Evolutionary conservation across 495 filamentous ascomycete genomes (phyloP), one percentile per base, ranked within the genome.

Genomic region (Ramalina peruviana): DNA sequence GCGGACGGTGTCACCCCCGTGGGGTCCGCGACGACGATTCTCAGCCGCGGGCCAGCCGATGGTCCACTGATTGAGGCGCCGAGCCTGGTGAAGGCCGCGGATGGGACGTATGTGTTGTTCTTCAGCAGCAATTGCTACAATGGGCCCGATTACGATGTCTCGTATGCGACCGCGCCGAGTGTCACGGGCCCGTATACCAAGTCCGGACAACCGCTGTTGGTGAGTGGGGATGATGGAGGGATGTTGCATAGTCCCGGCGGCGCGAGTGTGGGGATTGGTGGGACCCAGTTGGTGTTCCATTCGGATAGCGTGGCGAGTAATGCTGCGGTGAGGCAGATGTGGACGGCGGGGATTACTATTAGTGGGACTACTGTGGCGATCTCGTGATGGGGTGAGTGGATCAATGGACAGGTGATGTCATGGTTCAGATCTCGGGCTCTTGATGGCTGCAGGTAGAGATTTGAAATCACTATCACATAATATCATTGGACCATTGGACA

Each of bases 11-110:
- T 72, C 21, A 74, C 70, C 5, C 58, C 59, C 6, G 57, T 67
- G 13, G 75, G 72, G 36, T 57, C 60, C 20, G 42, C 70, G 0
- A 65, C 67, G 5, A 47, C 66, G 52, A 60, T 81, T 21, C 60
- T 80, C 19, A 69, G 72, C 40, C 69, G 74, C n/a, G 65, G 53
- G 12, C 52, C 61, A 19, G 58, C 50, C n/a, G 77, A 79, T 54
- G 73, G 72, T 5, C 72, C 69, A 6, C 53, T 79, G 15, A 70
- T 79, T 11, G 76, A 81, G 60, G 79, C 76, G 9, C 77, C 77
- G 1, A 58, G 65, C n/a, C 52, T 80, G 23, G 63, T 69, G 6
- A 27, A 36, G 13, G 63, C 67, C 16, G 57, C 57, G 17, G 65
- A 65, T 30, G 72, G 71, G 6, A 68, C 63, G n/a, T 80, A 73